phyloP scores from a whole-genome alignment of 1,284 basidiomycete genomes.

The Lentinula novae-zelandiae region DNA sequence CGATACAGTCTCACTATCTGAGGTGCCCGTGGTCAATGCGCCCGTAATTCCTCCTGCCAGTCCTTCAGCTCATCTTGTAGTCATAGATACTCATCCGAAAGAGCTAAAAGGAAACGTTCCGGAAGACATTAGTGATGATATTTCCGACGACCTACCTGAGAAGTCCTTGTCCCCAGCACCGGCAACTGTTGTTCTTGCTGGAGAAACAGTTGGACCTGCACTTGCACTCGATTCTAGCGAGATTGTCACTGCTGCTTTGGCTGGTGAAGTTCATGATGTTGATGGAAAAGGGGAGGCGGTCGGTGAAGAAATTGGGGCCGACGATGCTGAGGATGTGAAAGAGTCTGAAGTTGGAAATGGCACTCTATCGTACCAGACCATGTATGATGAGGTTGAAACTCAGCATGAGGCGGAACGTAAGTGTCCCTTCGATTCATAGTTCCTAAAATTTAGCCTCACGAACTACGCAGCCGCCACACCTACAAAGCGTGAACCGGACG shows the following conservation, averaged over 20 bases:
- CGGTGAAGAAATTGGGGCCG: neutral
- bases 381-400: neutral
- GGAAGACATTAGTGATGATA: neutral
- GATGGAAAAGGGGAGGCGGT: neutral
- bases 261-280: neutral
- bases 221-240: slow-evolving; percentile 27
- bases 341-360: neutral
- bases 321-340: neutral
- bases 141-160: slow-evolving; percentile 11
- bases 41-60: neutral
- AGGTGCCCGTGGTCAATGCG: slow-evolving; percentile 7
- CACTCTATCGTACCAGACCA: neutral
- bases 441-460: neutral
- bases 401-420: neutral
- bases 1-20: slow-evolving; percentile 4
- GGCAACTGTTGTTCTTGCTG: slow-evolving; percentile 30
- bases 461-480: neutral
- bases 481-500: neutral
- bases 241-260: slow-evolving; percentile 14
- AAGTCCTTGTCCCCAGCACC: slow-evolving; percentile 26
- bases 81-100: neutral
- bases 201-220: slow-evolving; percentile 35
- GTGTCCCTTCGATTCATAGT: neutral
- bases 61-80: neutral
- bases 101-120: neutral